Evolutionary conservation across 129 eudicot species (phyloP).

Genomic region (Lonicera japonica): DNA sequence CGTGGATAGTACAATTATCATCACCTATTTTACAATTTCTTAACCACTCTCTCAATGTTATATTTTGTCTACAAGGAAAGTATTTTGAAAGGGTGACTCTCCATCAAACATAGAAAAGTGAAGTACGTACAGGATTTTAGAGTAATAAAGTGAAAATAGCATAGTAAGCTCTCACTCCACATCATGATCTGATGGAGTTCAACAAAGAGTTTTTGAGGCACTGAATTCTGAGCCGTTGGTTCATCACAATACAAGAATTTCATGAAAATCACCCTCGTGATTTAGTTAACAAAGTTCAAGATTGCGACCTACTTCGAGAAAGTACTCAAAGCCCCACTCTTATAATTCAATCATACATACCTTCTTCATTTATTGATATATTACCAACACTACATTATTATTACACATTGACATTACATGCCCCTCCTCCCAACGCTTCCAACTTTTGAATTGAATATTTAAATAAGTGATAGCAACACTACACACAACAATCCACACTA

Average conservation of each 20-base stretch:
- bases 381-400: conserved; percentile 7
- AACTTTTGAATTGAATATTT: too few species aligned
- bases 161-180: not conserved
- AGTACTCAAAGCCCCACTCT: conserved; percentile 19
- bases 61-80: too few species aligned
- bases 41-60: too few species aligned
- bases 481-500: conserved; percentile 4
- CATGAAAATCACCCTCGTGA: not conserved
- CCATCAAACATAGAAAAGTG: too few species aligned
- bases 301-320: conserved; percentile 8
- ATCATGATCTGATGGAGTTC: not conserved
- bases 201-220: not conserved
- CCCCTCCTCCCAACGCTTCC: conserved; percentile 12
- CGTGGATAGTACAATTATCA: too few species aligned
- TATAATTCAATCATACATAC: not conserved
- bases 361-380: conserved; percentile 32
- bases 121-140: too few species aligned
- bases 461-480: conserved; percentile 8
- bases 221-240: conserved; percentile 30
- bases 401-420: conserved; percentile 21
- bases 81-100: too few species aligned
- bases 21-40: too few species aligned
- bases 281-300: conserved; percentile 10
- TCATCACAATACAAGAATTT: conserved; percentile 10
- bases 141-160: too few species aligned